A percentile compares a stretch with the other conserved stretches of the same genome.
Evolutionary conservation across 164 flowering plant species (phyloP).

Genomic region (Kingdonia uniflora): DNA sequence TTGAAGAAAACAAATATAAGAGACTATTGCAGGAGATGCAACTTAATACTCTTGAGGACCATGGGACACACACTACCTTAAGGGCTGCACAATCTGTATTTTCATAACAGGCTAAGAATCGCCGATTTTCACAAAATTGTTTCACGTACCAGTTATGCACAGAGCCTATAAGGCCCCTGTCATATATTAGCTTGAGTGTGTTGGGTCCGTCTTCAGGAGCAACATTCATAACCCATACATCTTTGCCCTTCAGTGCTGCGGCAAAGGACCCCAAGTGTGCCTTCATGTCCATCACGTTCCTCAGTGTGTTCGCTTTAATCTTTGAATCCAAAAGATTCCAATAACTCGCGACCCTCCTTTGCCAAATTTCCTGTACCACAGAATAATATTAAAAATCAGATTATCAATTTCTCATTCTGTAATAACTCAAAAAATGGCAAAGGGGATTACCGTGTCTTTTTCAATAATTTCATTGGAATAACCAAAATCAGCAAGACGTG

Average conservation of each 20-base stretch:
- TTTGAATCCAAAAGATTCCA: slow-evolving; percentile 59
- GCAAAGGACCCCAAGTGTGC: slow-evolving; percentile 86
- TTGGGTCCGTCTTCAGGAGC: slow-evolving; percentile 86
- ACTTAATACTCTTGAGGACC: too few species aligned
- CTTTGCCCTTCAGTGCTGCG: slow-evolving; percentile 63
- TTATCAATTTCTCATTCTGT: background rate
- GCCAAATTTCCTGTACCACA: slow-evolving; percentile 63
- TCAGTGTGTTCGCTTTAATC: slow-evolving; percentile 36
- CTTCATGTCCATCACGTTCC: slow-evolving; percentile 92
- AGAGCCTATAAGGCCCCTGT: slow-evolving; percentile 78
- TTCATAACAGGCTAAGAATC: too few species aligned
- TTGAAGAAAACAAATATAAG: too few species aligned
- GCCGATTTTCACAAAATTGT: background rate
- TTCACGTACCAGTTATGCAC: slow-evolving; percentile 63
- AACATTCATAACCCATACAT: slow-evolving; percentile 94
- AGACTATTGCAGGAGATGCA: too few species aligned
- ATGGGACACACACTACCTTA: too few species aligned
- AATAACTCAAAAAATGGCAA: background rate
- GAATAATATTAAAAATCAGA: background rate
- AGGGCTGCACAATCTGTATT: too few species aligned
- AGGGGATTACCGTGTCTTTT: slow-evolving; percentile 64
- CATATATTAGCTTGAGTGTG: slow-evolving; percentile 72
- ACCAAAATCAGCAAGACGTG: slow-evolving; percentile 79
- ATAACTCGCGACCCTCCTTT: slow-evolving; percentile 49
- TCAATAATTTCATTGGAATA: slow-evolving; percentile 52